These are phyloP conservation scores for Citrus glauca DNA, from an alignment of 345 rosid genomes.

Conservation along the genomic window DNA sequence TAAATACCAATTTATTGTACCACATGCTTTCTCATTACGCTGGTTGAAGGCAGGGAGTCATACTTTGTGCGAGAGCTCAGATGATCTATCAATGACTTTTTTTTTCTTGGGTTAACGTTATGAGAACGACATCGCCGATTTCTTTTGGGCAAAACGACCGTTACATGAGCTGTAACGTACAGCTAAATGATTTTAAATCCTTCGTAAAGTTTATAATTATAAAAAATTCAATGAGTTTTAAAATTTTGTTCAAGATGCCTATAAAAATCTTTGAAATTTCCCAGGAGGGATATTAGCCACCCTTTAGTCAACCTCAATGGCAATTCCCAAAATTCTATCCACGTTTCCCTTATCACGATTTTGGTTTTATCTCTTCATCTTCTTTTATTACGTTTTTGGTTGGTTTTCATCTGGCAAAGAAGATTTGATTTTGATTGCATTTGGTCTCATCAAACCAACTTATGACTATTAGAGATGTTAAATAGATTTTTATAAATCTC, in stretches of 20 bases:
- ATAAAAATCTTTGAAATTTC: not conserved
- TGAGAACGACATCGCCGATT: not conserved
- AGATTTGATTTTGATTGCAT: not conserved
- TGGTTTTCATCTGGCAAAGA: not conserved
- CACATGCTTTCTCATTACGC: constrained; percentile 2
- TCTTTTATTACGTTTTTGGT: not conserved
- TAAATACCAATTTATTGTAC: not conserved
- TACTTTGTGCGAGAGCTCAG: not conserved
- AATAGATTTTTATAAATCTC: not conserved
- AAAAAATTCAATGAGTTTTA: no score
- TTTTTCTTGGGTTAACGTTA: no score
- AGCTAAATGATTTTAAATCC: no score
- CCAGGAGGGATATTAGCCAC: not conserved
- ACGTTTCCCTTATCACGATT: not conserved
- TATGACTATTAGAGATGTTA: not conserved
- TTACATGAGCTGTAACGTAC: no score
- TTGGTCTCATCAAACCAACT: not conserved
- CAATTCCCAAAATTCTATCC: not conserved
- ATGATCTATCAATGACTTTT: not conserved
- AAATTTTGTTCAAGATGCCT: no score
- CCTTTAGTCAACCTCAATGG: not conserved
- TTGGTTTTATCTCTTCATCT: not conserved
- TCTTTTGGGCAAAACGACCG: no score
- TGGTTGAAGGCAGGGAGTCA: not conserved
- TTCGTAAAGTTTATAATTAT: no score